These are phyloP conservation scores for Tricholoma sp. DNA, from an alignment of 768 basidiomycete genomes.

Conservation along the genomic window DNA sequence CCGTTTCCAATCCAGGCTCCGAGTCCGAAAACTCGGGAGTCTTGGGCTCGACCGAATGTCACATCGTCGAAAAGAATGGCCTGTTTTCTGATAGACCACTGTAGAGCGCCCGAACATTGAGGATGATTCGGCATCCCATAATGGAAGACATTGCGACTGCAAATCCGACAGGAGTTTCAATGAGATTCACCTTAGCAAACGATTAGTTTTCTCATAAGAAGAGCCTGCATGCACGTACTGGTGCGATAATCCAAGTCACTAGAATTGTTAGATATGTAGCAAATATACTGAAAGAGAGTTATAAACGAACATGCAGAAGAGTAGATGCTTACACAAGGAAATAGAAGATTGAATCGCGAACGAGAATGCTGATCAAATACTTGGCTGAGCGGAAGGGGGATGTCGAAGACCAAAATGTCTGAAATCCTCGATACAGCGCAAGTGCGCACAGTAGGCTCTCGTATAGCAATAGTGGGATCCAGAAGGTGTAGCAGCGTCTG, in stretches of 20 bases:
- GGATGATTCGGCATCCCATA: slow-evolving; percentile 49
- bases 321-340: slow-evolving; percentile 46
- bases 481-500: slow-evolving; percentile 46
- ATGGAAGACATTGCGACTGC: slow-evolving; percentile 54
- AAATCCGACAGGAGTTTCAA: slow-evolving; percentile 56
- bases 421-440: slow-evolving; percentile 44
- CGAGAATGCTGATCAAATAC: slow-evolving; percentile 42
- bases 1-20: too few relatives aligned
- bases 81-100: slow-evolving; percentile 17
- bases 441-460: slow-evolving; percentile 49
- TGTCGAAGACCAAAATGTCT: slow-evolving; percentile 31
- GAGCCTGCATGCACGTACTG: slow-evolving; percentile 21
- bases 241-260: slow-evolving; percentile 33
- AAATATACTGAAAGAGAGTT: slow-evolving; percentile 37
- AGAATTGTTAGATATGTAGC: slow-evolving; percentile 50
- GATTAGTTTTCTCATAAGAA: neutral
- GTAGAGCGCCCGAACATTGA: slow-evolving; percentile 47
- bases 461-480: slow-evolving; percentile 55
- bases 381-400: slow-evolving; percentile 37
- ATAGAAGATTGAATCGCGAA: slow-evolving; percentile 53
- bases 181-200: slow-evolving; percentile 25
- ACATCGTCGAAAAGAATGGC: neutral
- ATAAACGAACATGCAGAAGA: neutral
- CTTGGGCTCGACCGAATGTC: too few relatives aligned
- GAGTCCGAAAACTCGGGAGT: too few relatives aligned